Evolutionary conservation across 2,329 filamentous ascomycete species (phyloP).

Genomic region (Diaporthe sp.): DNA sequence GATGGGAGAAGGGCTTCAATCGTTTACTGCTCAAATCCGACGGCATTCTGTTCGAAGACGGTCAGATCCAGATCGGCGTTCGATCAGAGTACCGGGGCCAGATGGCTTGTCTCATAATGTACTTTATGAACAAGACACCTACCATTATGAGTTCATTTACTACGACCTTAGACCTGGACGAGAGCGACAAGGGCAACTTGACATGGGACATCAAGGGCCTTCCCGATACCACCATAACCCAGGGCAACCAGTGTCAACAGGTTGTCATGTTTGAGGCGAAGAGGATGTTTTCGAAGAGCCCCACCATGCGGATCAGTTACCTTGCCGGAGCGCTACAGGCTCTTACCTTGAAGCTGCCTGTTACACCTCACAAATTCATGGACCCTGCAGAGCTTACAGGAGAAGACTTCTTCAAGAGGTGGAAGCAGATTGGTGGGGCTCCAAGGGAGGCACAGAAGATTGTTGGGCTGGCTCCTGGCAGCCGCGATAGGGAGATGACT

Average conservation of each 20-base stretch:
- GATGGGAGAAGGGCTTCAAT: slow-evolving; percentile 93
- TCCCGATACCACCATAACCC: slow-evolving; percentile 83
- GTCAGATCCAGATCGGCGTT: slow-evolving; percentile 91
- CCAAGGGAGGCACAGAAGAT: slow-evolving; percentile 91
- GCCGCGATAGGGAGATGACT: slow-evolving; percentile 73
- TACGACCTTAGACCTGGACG: slow-evolving; percentile 88
- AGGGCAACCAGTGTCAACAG: slow-evolving; percentile 86
- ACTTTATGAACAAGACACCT: slow-evolving; percentile 95
- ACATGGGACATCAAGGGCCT: slow-evolving; percentile 90
- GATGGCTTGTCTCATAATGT: slow-evolving; percentile 93
- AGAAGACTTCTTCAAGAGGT: slow-evolving; percentile 98
- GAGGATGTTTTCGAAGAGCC: slow-evolving; percentile 83
- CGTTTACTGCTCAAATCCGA: slow-evolving; percentile 83
- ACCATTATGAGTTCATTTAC: slow-evolving; percentile 91
- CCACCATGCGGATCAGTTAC: slow-evolving; percentile 94
- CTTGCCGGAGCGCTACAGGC: slow-evolving; percentile 94
- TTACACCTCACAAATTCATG: slow-evolving; percentile 96
- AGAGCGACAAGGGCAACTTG: slow-evolving; percentile 73
- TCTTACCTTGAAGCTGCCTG: slow-evolving; percentile 88
- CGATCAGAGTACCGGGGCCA: slow-evolving; percentile 96
- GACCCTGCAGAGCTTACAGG: slow-evolving; percentile 86
- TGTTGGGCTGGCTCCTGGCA: slow-evolving; percentile 74
- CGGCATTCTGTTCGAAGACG: slow-evolving; percentile 94
- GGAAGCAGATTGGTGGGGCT: slow-evolving; percentile 96
- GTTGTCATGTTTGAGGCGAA: slow-evolving; percentile 95